phyloP scores from a whole-genome alignment of 1,139 yeast species.

The Hyphopichia wangnamkhiaoensis region DNA sequence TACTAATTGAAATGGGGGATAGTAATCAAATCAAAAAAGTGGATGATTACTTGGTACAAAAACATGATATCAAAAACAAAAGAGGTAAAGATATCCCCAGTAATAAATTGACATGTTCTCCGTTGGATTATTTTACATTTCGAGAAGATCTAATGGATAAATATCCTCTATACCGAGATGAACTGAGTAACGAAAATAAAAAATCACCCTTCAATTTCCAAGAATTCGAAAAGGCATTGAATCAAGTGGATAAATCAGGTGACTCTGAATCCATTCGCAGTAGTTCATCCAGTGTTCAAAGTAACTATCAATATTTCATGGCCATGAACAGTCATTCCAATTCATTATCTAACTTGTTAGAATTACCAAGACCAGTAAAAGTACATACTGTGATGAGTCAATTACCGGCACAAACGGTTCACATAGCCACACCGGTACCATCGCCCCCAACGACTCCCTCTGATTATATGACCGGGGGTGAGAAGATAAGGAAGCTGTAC shows the following conservation, averaged over 20 bases:
- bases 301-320: slow-evolving; percentile 38
- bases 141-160: slow-evolving; percentile 73
- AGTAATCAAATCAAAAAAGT: slow-evolving; percentile 40
- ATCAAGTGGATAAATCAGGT: slow-evolving; percentile 3
- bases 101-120: slow-evolving; percentile 56
- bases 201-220: slow-evolving; percentile 18
- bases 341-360: slow-evolving; percentile 58
- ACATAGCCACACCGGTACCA: slow-evolving; percentile 87
- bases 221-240: slow-evolving; percentile 15
- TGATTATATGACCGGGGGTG: slow-evolving; percentile 57
- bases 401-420: slow-evolving; percentile 65
- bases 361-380: slow-evolving; percentile 58
- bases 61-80: slow-evolving; percentile 42
- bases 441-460: slow-evolving; percentile 76
- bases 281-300: slow-evolving; percentile 15
- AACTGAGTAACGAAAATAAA: slow-evolving; percentile 16
- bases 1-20: slow-evolving; percentile 70
- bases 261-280: not conserved
- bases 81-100: slow-evolving; percentile 17
- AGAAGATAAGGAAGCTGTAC: slow-evolving; percentile 68
- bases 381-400: slow-evolving; percentile 56
- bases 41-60: slow-evolving; percentile 49
- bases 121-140: slow-evolving; percentile 78
- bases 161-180: slow-evolving; percentile 58
- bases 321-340: slow-evolving; percentile 45